Base-by-base conservation (phyloP, 2,329 filamentous ascomycete species). In the Bipolaris oryzae region DNA sequence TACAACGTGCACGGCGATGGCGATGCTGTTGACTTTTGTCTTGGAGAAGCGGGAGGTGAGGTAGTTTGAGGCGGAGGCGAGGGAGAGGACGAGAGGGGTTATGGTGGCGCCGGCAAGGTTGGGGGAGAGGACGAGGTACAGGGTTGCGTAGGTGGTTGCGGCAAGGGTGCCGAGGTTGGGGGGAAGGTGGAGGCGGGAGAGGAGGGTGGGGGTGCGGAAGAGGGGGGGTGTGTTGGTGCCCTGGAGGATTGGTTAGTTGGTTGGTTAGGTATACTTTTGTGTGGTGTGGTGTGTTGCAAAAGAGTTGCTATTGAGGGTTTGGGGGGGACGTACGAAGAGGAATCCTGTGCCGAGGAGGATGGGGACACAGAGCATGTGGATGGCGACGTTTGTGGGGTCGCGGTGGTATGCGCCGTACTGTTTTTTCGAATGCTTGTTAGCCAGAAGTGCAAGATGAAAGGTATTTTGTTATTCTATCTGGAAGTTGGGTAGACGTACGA, bases 61-160 rank as follows among this genome's bases (percentile, higher is more conserved):
- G 66, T 89, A 85, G 76, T 96, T 96, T 58, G 86, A 85, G 55
- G 85, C 85, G 2, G 90, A 90, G 11, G 91, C 89, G 53, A 85
- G 86, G 31, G 79, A 87, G 28, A 97, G 78, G 61, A 96, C 87
- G 25, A 97, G 79, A 1, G 90, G 85, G 3, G 90, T 87, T 34
- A 96, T 80, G 16, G 89, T 79, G 7, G 85, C 86, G 50, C 95
- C 94, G 3, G 94, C 95, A 1, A 96, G 88, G 55, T 75, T 75
- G 1, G 94, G 95, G 73, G 97, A 94, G 66, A 98, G 87, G n/a
- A 97, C 83, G 37, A 98, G 83, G 74, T 98, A 99, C 53, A 97
- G 85, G 0, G 84, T 83, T 15, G 88, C 84, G 79, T 95, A 96
- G 31, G 87, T 72, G 10, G 85, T 60, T 21, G 81, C 81, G 47